phyloP scores from a whole-genome alignment of 208 protist genomes.

The Trypanosoma brucei region DNA sequence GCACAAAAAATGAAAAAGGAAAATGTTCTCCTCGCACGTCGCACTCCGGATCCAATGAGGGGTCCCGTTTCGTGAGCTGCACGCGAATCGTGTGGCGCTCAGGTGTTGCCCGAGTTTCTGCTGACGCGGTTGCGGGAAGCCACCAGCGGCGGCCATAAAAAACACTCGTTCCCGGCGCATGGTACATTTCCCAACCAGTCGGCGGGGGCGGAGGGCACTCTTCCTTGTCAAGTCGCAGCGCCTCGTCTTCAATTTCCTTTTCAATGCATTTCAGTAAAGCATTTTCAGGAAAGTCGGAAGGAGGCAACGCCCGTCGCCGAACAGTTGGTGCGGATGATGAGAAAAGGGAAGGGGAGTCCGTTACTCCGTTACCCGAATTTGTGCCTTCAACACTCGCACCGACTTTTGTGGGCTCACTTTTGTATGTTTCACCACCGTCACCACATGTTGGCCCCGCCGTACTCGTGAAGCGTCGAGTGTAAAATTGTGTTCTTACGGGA shows the following conservation, averaged over 20 bases:
- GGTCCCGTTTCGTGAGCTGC: conserved; percentile 73
- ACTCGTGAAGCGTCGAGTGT: background rate
- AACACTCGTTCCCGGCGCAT: conserved; percentile 59
- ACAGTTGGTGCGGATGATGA: conserved; percentile 17
- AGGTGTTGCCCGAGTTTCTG: background rate
- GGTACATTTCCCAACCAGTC: conserved; percentile 68
- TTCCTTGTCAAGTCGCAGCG: conserved; percentile 74
- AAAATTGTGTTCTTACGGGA: background rate
- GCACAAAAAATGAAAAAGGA: conserved; percentile 82
- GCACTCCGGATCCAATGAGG: conserved; percentile 82
- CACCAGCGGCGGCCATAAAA: conserved; percentile 73
- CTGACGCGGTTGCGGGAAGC: conserved; percentile 27
- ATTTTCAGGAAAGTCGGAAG: conserved; percentile 51
- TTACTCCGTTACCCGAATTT: background rate
- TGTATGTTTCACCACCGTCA: no score
- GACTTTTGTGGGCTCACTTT: background rate
- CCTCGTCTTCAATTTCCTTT: conserved; percentile 85
- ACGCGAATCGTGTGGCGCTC: conserved; percentile 69
- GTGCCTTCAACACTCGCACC: background rate
- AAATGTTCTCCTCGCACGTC: conserved; percentile 83
- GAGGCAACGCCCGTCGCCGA: conserved; percentile 40
- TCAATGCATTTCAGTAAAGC: conserved; percentile 79
- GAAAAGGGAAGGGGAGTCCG: background rate
- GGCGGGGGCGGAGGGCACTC: conserved; percentile 56
- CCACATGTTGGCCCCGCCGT: no score